Evolutionary conservation across 2,329 filamentous ascomycete species (phyloP).

Genomic region (Cladosporium sp.): DNA sequence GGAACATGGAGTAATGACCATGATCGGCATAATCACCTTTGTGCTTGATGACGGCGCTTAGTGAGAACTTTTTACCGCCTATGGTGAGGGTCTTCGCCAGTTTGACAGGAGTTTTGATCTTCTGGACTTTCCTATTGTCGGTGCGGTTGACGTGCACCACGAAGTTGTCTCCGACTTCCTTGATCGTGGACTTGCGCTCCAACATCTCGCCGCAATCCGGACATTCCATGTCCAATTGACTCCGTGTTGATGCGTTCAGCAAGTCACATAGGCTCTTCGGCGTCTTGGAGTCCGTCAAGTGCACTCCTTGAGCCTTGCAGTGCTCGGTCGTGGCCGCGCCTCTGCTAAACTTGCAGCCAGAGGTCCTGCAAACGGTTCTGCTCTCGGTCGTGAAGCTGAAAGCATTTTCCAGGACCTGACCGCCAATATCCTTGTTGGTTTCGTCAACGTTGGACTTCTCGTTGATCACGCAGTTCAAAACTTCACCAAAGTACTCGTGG

Average conservation of each 20-base stretch:
- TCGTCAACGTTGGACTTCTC: neutral
- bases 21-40: neutral
- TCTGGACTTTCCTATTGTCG: too few relatives aligned
- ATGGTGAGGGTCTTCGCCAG: conserved; percentile 5
- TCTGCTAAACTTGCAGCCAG: conserved; percentile 9
- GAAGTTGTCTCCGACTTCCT: conserved; percentile 9
- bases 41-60: conserved; percentile 16
- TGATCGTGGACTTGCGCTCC: neutral
- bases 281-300: neutral
- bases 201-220: conserved; percentile 4
- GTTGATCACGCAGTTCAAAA: conserved; percentile 12
- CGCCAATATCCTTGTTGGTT: neutral
- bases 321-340: neutral
- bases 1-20: conserved; percentile 18
- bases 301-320: conserved; percentile 3
- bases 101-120: conserved; percentile 10
- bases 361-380: conserved; percentile 4
- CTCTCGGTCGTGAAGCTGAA: conserved; percentile 13
- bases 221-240: conserved; percentile 7
- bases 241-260: conserved; percentile 3
- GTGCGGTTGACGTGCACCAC: conserved; percentile 13
- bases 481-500: conserved; percentile 14
- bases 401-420: conserved; percentile 5
- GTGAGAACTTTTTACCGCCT: conserved; percentile 6
- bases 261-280: neutral